Conservation (phyloP, 306 rosid genomes). For the Acacia acuminata region DNA sequence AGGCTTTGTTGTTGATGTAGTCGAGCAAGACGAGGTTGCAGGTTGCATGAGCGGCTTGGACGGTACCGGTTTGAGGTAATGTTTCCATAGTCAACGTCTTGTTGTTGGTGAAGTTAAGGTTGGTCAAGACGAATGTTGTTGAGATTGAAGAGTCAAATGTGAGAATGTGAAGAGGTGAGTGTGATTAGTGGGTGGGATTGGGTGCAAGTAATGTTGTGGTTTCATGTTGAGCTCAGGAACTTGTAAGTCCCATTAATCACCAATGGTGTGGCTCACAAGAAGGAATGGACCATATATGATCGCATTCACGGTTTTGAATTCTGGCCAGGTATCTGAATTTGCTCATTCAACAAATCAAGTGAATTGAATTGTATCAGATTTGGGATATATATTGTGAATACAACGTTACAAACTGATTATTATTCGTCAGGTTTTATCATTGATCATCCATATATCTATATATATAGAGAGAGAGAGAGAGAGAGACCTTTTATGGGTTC, state of each 20-base stretch:
- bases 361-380: neutral
- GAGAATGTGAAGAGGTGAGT: slow-evolving; percentile 41
- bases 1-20: neutral
- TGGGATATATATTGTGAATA: neutral
- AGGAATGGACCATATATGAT: slow-evolving; percentile 60
- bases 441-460: neutral
- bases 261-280: slow-evolving; percentile 47
- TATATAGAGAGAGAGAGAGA: too few species aligned
- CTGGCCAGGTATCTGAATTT: slow-evolving; percentile 59
- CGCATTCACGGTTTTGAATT: slow-evolving; percentile 46
- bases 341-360: neutral
- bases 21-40: slow-evolving; percentile 39
- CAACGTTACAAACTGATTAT: neutral
- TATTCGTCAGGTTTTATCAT: neutral
- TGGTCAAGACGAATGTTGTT: slow-evolving; percentile 31
- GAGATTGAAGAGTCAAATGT: slow-evolving; percentile 25
- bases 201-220: slow-evolving; percentile 44
- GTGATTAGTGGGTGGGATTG: slow-evolving; percentile 43
- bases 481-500: slow-evolving; percentile 67
- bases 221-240: slow-evolving; percentile 21
- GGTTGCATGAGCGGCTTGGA: slow-evolving; percentile 42
- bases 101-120: slow-evolving; percentile 41
- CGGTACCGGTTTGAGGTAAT: neutral
- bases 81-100: slow-evolving; percentile 38
- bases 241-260: slow-evolving; percentile 47